A percentile compares a stretch with the other conserved stretches of the same genome.
These are phyloP conservation scores for Solanum gandarillasii DNA, from an alignment of 257 asterid species.

Conservation along the genomic window DNA sequence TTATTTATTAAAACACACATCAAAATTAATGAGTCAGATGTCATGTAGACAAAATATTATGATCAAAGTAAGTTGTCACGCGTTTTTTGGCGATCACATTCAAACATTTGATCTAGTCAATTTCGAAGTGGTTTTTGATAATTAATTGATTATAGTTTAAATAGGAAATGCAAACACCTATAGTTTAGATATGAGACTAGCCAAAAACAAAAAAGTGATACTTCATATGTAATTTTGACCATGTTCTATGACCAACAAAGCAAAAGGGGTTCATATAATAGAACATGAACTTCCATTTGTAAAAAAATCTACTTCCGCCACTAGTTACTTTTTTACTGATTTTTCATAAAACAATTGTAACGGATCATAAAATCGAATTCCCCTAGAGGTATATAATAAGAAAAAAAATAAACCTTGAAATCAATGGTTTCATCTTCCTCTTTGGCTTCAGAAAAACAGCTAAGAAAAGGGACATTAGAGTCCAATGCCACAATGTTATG, in stretches of 20 bases:
- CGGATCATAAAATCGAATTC: background rate
- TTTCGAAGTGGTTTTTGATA: background rate
- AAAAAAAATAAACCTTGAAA: background rate
- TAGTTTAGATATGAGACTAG: background rate
- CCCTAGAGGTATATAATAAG: background rate
- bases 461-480: background rate
- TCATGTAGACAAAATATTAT: background rate
- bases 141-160: background rate
- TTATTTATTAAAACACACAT: background rate
- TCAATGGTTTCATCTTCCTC: background rate
- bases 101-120: background rate
- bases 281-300: background rate
- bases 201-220: background rate
- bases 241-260: background rate
- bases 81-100: rapidly evolving
- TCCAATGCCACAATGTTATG: background rate
- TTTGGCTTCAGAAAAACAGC: background rate
- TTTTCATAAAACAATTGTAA: background rate
- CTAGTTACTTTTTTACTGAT: background rate
- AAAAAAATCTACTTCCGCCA: background rate
- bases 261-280: background rate
- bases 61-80: background rate
- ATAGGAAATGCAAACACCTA: background rate
- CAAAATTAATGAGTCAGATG: background rate
- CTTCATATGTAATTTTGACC: background rate